Base-by-base conservation (phyloP, 768 basidiomycete species). In the Saitozyma podzolica region DNA sequence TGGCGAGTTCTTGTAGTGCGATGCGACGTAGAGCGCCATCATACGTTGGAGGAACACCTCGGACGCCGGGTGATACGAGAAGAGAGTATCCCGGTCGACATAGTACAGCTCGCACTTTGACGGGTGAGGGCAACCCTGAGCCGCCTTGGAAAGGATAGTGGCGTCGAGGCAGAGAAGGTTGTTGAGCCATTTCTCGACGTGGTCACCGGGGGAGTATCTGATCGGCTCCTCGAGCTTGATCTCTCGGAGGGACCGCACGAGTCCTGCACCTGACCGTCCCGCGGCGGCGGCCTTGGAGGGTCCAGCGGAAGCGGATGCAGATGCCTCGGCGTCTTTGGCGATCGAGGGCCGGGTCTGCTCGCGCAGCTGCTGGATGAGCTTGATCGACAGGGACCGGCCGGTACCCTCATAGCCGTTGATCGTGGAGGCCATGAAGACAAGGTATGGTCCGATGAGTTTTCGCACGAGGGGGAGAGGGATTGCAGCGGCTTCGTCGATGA, bases 321-420 rank as follows among this genome's bases (percentile, higher is more conserved):
- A 68, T 0, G 77, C 67, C 16, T 82, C 75, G 61, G 88, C 86
- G 76, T 90, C 89, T 5, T 29, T 29, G 16, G 87, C 83, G 48
- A 92, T 82, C 1, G 89, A 88, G 0, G 91, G 87, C 3, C 90
- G 85, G 0, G 91, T 90, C 78, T 87, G 89, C 78, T 98, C 96
- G 43, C 96, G 89, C 4, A 98, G 86, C 78, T 96, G 93, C 79
- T 98, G 91, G 67, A 99, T 89, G 61, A 99, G 89, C 80, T 99
- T 99, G 64, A 99, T 88, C 52, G 93, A 96, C 53, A 99, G 86
- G 0, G 94, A 97, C 37, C 96, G 90, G n/a, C 96, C 96, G 0
- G 96, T 98, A 37, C 96, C 96, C 84, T 98, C 96, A 80, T 99
- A 99, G 47, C 96, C 96, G 77, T 97, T 98, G 81, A 99, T 93